These are phyloP conservation scores for Biscogniauxia sp. DNA, from an alignment of 2,329 filamentous ascomycete genomes.

Conservation along the genomic window DNA sequence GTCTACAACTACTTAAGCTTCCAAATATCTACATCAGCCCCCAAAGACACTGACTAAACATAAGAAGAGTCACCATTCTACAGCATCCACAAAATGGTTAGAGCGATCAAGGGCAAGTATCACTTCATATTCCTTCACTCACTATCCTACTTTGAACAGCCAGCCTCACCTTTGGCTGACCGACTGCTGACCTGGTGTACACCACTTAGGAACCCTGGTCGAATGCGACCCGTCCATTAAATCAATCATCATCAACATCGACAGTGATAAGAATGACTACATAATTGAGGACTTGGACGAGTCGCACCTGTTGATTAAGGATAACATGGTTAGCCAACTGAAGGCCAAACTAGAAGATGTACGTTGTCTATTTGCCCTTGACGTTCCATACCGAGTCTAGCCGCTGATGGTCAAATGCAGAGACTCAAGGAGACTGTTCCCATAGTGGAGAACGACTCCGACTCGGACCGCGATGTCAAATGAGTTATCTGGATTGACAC, in stretches of 20 bases:
- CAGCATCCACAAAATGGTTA: conserved; percentile 21
- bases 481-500: conserved; percentile 6
- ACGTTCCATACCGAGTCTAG: neutral
- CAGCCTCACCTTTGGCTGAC: neutral
- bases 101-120: conserved; percentile 29
- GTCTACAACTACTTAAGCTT: too few species aligned
- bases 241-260: conserved; percentile 77
- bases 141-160: neutral
- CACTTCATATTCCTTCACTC: neutral
- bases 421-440: conserved; percentile 52
- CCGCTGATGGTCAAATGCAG: conserved; percentile 31
- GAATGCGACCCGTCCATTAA: conserved; percentile 86
- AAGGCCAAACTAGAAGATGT: conserved; percentile 70
- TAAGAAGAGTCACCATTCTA: too few species aligned
- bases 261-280: conserved; percentile 66
- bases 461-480: conserved; percentile 43
- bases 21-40: too few species aligned
- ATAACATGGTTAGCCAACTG: conserved; percentile 65
- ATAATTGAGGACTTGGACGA: conserved; percentile 82
- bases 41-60: too few species aligned
- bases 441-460: conserved; percentile 48
- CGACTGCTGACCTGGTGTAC: conserved; percentile 8
- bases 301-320: conserved; percentile 71
- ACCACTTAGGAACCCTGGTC: conserved; percentile 63
- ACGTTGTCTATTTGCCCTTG: conserved; percentile 25